Evolutionary conservation across 2,329 filamentous ascomycete genomes (phyloP).

Genomic region (Penicillium sp.): DNA sequence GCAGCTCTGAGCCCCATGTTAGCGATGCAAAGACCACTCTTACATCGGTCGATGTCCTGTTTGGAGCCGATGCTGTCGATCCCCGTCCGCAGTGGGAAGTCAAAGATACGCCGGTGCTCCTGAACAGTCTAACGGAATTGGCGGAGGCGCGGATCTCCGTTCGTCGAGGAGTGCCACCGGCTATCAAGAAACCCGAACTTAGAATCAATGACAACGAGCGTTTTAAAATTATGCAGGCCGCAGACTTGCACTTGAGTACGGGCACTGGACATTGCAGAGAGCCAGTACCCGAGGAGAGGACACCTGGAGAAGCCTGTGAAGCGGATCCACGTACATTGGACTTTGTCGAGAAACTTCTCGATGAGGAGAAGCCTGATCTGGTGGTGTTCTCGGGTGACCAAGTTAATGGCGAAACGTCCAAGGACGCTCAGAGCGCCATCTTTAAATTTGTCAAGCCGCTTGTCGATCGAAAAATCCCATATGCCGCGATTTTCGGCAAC

Average conservation of each 20-base stretch:
- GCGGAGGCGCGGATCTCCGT: slow-evolving; percentile 74
- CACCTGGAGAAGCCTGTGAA: slow-evolving; percentile 71
- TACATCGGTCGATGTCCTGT: slow-evolving; percentile 80
- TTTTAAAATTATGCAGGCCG: slow-evolving; percentile 95
- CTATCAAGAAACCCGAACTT: slow-evolving; percentile 65
- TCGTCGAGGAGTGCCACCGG: slow-evolving; percentile 64
- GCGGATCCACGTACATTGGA: slow-evolving; percentile 89
- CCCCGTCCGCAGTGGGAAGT: slow-evolving; percentile 82
- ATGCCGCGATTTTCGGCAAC: slow-evolving; percentile 92
- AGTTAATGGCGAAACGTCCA: slow-evolving; percentile 88
- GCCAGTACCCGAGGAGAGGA: slow-evolving; percentile 68
- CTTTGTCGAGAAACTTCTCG: slow-evolving; percentile 76
- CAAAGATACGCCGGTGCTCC: slow-evolving; percentile 66
- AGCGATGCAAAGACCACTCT: slow-evolving; percentile 71
- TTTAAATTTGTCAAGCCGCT: slow-evolving; percentile 89
- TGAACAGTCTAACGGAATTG: slow-evolving; percentile 59
- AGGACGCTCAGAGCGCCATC: slow-evolving; percentile 86
- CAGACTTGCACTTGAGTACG: slow-evolving; percentile 91
- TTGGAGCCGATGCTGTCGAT: slow-evolving; percentile 87
- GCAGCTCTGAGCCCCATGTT: slow-evolving; percentile 66
- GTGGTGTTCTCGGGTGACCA: slow-evolving; percentile 92
- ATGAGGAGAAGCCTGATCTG: slow-evolving; percentile 90
- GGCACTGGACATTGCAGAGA: slow-evolving; percentile 83
- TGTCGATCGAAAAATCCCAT: slow-evolving; percentile 83
- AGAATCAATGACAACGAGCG: slow-evolving; percentile 82